phyloP scores from a whole-genome alignment of 192 early-diverging fungal species.

The Coemansia sp. region DNA sequence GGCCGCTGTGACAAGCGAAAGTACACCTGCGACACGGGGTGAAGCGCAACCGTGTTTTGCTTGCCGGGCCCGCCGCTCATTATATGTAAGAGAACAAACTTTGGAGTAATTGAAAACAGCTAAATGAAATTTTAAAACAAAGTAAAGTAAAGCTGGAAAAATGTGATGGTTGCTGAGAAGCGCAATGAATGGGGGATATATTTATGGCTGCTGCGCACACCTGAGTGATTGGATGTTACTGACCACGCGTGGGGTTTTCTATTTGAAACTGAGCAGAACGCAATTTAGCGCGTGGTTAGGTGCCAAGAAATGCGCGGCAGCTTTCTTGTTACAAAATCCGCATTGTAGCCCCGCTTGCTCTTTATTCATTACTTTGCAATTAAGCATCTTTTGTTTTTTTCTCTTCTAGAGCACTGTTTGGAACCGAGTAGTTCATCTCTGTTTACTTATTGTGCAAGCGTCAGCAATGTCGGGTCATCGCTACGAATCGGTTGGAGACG shows the following conservation, averaged over 20 bases:
- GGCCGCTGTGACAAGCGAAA: conserved; percentile 47
- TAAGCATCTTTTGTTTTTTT: neutral
- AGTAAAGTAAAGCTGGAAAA: neutral
- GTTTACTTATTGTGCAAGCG: neutral
- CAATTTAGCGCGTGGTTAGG: neutral
- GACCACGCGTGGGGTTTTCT: too few species aligned
- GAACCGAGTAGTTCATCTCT: neutral
- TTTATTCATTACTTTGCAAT: neutral
- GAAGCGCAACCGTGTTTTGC: conserved; percentile 12
- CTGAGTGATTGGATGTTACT: too few species aligned
- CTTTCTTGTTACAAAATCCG: neutral
- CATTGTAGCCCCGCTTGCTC: neutral
- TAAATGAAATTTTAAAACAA: neutral
- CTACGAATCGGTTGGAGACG: conserved; percentile 50
- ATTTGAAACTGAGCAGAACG: neutral
- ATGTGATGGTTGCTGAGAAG: too few species aligned
- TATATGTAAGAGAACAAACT: neutral
- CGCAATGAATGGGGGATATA: too few species aligned
- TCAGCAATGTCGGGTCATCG: conserved; percentile 32
- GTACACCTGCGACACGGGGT: conserved; percentile 31
- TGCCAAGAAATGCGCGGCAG: neutral
- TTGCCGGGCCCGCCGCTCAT: conserved; percentile 21
- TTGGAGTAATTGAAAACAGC: too few species aligned
- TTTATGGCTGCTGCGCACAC: too few species aligned
- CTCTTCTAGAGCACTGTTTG: neutral